Conservation (phyloP, 106 monocot genomes). For the Agapanthus africanus region DNA sequence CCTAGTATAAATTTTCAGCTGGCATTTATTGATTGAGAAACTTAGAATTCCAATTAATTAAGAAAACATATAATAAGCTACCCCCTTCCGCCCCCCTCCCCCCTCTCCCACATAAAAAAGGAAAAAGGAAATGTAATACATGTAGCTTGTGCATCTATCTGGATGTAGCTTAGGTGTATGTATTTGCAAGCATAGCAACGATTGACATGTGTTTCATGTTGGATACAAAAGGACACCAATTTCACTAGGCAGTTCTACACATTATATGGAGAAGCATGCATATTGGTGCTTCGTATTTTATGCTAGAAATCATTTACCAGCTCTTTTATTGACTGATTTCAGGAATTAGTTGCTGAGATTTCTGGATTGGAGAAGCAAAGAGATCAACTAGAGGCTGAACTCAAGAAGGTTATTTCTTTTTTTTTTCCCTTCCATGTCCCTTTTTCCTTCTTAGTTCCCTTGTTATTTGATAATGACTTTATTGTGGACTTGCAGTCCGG, state of each 20-base stretch:
- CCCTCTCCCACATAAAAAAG: too few relatives aligned
- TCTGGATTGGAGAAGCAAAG: slow-evolving; percentile 65
- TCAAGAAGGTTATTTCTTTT: slow-evolving; percentile 53
- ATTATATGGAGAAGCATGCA: neutral
- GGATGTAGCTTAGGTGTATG: neutral
- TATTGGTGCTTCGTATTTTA: neutral
- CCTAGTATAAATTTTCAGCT: too few relatives aligned
- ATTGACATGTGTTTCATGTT: neutral
- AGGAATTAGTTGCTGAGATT: slow-evolving; percentile 82
- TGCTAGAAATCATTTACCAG: neutral
- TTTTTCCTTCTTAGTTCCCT: neutral
- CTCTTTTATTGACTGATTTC: slow-evolving; percentile 10
- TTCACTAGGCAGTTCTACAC: neutral
- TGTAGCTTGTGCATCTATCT: neutral
- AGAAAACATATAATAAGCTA: neutral
- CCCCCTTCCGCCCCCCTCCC: too few relatives aligned
- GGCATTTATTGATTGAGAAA: too few relatives aligned
- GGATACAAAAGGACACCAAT: neutral
- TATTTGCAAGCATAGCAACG: neutral
- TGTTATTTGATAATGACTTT: neutral
- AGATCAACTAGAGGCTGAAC: slow-evolving; percentile 81
- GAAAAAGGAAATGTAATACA: neutral
- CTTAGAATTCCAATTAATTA: neutral
- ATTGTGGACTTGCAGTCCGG: too few relatives aligned
- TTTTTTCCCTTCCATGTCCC: neutral